Evolutionary conservation across 306 rosid genomes (phyloP).

Genomic region (Crotalaria pallida): DNA sequence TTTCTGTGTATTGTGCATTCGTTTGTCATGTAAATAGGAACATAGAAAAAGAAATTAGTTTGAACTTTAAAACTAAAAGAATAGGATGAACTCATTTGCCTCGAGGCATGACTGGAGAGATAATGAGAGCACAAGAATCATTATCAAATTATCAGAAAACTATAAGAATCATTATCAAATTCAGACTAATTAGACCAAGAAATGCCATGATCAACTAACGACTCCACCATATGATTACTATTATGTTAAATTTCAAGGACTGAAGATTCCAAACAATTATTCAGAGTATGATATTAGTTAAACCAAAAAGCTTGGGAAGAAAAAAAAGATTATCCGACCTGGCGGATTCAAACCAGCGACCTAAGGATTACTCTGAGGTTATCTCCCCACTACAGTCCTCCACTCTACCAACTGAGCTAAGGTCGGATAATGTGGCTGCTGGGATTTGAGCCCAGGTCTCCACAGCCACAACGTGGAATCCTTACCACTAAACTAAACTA

Average conservation of each 20-base stretch:
- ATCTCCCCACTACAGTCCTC: background rate
- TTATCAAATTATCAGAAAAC: no score
- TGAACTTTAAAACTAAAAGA: background rate
- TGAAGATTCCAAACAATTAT: no score
- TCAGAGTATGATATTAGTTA: no score
- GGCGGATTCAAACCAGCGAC: background rate
- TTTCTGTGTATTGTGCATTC: background rate
- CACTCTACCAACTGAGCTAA: background rate
- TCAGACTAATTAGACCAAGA: no score
- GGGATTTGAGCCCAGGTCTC: constrained; percentile 26
- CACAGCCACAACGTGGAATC: constrained; percentile 15
- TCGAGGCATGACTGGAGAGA: constrained; percentile 65
- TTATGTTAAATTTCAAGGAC: no score
- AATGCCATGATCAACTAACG: no score
- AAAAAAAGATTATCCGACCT: background rate
- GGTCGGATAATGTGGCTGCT: background rate
- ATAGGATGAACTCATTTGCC: no score
- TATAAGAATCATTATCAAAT: no score
- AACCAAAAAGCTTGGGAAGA: no score
- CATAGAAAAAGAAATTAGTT: background rate
- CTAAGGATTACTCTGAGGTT: background rate
- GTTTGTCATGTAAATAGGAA: background rate
- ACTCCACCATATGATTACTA: no score
- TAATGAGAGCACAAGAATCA: constrained; percentile 48
- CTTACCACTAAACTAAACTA: background rate